A percentile compares a stretch with the other conserved stretches of the same genome.
Evolutionary conservation across 768 basidiomycete species (phyloP).

Genomic region (Mrakia blollopis): DNA sequence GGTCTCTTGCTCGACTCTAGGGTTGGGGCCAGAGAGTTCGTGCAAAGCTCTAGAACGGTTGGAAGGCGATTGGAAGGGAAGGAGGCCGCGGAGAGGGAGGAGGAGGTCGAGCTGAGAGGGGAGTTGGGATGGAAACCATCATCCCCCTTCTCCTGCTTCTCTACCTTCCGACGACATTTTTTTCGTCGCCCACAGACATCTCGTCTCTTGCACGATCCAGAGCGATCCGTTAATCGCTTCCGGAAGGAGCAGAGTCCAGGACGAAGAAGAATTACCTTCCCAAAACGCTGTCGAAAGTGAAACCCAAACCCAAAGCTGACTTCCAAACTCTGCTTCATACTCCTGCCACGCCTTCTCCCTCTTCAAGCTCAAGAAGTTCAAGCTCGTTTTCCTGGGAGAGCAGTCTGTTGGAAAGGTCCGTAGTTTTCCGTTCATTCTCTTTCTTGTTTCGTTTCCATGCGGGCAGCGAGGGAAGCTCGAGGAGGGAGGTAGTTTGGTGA

Average conservation of each 20-base stretch:
- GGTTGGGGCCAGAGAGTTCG: background rate
- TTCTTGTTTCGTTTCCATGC: background rate
- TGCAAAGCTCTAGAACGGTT: too few relatives aligned
- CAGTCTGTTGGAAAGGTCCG: constrained; percentile 89
- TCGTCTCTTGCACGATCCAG: too few relatives aligned
- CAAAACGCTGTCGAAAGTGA: background rate
- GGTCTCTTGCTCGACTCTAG: constrained; percentile 1
- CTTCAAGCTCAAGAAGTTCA: constrained; percentile 78
- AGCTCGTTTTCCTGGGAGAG: constrained; percentile 92
- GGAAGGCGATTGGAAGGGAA: too few relatives aligned
- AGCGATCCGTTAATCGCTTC: too few relatives aligned
- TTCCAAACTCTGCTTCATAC: background rate
- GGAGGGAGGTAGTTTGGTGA: background rate
- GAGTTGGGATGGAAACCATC: too few relatives aligned
- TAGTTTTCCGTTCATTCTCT: background rate
- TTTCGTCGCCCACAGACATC: too few relatives aligned
- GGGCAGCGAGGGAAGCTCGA: background rate
- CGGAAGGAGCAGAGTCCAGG: background rate
- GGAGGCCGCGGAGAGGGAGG: too few relatives aligned
- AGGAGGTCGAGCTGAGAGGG: too few relatives aligned
- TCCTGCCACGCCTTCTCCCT: background rate
- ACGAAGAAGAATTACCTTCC: background rate
- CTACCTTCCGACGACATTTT: too few relatives aligned
- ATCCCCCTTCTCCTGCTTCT: too few relatives aligned
- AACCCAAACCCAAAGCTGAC: constrained; percentile 1